These are phyloP conservation scores for Aspergillus fijiensis DNA, from an alignment of 2,329 filamentous ascomycete species.

Conservation along the genomic window DNA sequence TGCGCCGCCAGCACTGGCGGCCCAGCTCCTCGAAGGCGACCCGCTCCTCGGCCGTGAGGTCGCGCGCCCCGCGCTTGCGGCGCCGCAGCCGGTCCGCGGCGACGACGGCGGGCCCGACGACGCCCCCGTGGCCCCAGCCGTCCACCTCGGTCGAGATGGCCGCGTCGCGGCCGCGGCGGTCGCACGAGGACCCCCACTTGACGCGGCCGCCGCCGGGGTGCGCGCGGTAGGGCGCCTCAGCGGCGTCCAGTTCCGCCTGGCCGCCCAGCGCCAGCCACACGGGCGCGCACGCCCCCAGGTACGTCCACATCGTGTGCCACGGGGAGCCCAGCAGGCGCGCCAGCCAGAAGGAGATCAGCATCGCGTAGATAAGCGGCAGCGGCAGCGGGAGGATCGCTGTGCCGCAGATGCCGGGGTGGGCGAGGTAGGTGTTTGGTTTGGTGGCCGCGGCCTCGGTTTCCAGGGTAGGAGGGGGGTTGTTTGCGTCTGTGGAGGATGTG, in stretches of 20 bases:
- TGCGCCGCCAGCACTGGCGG: slow-evolving; percentile 42
- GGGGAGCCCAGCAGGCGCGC: slow-evolving; percentile 77
- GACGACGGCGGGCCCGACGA: slow-evolving; percentile 51
- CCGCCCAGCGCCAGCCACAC: slow-evolving; percentile 75
- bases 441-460: too few relatives aligned
- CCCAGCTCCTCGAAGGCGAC: slow-evolving; percentile 43
- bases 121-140: slow-evolving; percentile 72
- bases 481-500: not conserved
- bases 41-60: slow-evolving; percentile 53
- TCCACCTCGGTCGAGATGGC: slow-evolving; percentile 79
- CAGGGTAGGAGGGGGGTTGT: too few relatives aligned
- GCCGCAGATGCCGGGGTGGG: slow-evolving; percentile 82
- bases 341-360: slow-evolving; percentile 67
- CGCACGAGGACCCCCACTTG: slow-evolving; percentile 84
- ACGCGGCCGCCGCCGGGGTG: slow-evolving; percentile 56
- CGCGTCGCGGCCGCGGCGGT: slow-evolving; percentile 57
- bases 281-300: slow-evolving; percentile 72
- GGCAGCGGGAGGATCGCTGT: slow-evolving; percentile 78
- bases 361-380: slow-evolving; percentile 66
- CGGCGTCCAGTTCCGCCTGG: slow-evolving; percentile 45
- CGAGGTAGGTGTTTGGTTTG: slow-evolving; percentile 67
- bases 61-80: slow-evolving; percentile 58
- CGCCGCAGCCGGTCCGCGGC: slow-evolving; percentile 54
- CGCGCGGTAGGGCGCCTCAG: slow-evolving; percentile 51
- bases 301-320: slow-evolving; percentile 79